A percentile compares a stretch with the other conserved stretches of the same genome.
Conservation (phyloP, 2,329 filamentous ascomycete genomes). For the Fusarium protoensiforme region DNA sequence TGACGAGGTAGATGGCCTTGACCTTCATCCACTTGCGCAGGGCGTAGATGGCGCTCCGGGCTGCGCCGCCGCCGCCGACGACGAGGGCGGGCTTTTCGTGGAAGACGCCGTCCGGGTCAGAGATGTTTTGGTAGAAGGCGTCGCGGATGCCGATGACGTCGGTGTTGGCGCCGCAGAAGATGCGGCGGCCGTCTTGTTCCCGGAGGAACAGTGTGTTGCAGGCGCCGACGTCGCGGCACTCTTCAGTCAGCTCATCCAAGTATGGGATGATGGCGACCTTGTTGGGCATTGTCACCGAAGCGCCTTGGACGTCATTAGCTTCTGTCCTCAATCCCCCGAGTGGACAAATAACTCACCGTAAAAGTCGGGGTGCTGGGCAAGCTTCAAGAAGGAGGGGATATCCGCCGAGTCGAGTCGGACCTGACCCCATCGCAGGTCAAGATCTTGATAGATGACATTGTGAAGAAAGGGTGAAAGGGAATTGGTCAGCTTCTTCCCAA, state of each 20-base stretch:
- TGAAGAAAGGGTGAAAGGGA: conserved; percentile 68
- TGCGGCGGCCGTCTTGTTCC: conserved; percentile 57
- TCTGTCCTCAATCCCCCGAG: not conserved
- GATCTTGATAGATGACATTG: conserved; percentile 61
- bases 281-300: conserved; percentile 85
- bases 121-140: conserved; percentile 70
- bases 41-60: conserved; percentile 81
- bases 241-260: conserved; percentile 78
- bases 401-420: conserved; percentile 63
- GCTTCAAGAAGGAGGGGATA: conserved; percentile 59
- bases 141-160: conserved; percentile 83
- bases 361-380: conserved; percentile 68
- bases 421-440: conserved; percentile 63
- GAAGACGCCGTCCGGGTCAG: conserved; percentile 58
- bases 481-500: conserved; percentile 66
- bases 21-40: conserved; percentile 76
- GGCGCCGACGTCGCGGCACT: conserved; percentile 78
- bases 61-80: conserved; percentile 81
- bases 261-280: conserved; percentile 81
- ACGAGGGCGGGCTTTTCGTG: conserved; percentile 75
- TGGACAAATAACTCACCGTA: conserved; percentile 61
- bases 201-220: conserved; percentile 82
- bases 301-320: conserved; percentile 55
- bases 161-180: conserved; percentile 81
- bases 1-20: conserved; percentile 79